These are phyloP conservation scores for Xenosphaeropsis pyriputrescens DNA, from an alignment of 2,329 filamentous ascomycete genomes.

Conservation along the genomic window DNA sequence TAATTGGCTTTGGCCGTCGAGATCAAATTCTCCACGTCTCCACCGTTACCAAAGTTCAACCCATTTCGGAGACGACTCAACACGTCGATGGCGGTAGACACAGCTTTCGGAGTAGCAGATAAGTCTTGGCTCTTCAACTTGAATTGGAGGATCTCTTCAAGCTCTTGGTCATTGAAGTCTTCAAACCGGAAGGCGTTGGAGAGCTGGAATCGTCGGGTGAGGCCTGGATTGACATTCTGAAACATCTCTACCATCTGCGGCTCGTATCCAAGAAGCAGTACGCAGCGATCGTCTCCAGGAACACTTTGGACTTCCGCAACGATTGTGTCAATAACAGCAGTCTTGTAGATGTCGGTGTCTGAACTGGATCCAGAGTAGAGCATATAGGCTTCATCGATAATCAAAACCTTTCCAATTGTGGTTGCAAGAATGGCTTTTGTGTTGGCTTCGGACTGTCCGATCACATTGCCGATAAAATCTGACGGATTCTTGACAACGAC, in stretches of 20 bases:
- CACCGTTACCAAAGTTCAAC: conserved; percentile 57
- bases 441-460: conserved; percentile 55
- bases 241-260: conserved; percentile 60
- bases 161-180: conserved; percentile 45
- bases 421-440: conserved; percentile 58
- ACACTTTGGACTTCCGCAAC: conserved; percentile 59
- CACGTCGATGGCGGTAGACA: conserved; percentile 40
- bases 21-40: conserved; percentile 57
- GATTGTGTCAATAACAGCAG: conserved; percentile 57
- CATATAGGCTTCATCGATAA: conserved; percentile 71
- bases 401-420: conserved; percentile 56
- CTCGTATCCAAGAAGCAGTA: conserved; percentile 56
- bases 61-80: conserved; percentile 45
- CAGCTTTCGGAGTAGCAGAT: conserved; percentile 32
- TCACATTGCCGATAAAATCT: conserved; percentile 50
- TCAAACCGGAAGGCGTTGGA: conserved; percentile 51
- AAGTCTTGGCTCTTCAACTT: conserved; percentile 46
- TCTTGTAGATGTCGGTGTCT: conserved; percentile 36
- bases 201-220: conserved; percentile 50
- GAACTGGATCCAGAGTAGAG: conserved; percentile 28
- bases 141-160: conserved; percentile 42
- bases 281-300: conserved; percentile 57
- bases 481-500: conserved; percentile 59
- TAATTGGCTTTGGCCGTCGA: conserved; percentile 30
- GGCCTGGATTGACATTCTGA: conserved; percentile 57